These are phyloP conservation scores for Fusarium sp. DNA, from an alignment of 2,329 filamentous ascomycete genomes.

Conservation along the genomic window DNA sequence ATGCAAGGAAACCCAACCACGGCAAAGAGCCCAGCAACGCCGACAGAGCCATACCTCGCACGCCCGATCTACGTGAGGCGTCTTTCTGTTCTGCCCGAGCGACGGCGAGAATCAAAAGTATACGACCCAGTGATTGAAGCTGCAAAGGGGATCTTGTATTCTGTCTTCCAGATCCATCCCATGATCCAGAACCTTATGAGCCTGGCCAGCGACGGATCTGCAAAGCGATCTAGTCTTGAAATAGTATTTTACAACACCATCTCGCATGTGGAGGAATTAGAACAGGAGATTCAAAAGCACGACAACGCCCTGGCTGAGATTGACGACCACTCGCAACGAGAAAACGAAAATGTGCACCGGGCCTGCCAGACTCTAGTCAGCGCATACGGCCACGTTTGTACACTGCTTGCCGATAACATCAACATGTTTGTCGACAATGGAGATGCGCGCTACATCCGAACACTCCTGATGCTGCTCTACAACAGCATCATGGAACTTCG, in stretches of 20 bases:
- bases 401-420: conserved; percentile 67
- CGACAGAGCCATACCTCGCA: conserved; percentile 64
- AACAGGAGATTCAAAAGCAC: conserved; percentile 71
- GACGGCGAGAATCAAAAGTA: conserved; percentile 68
- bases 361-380: conserved; percentile 70
- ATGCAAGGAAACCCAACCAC: conserved; percentile 63
- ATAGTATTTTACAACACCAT: conserved; percentile 74
- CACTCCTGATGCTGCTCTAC: conserved; percentile 69
- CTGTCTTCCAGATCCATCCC: conserved; percentile 73
- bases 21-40: conserved; percentile 65
- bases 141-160: conserved; percentile 72
- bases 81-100: conserved; percentile 69
- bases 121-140: conserved; percentile 70
- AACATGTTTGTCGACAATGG: conserved; percentile 71
- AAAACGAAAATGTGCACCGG: conserved; percentile 70
- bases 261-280: conserved; percentile 71
- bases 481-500: conserved; percentile 74
- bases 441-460: conserved; percentile 72
- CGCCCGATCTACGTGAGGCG: conserved; percentile 71
- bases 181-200: conserved; percentile 73
- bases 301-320: conserved; percentile 58
- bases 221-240: conserved; percentile 70
- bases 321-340: conserved; percentile 59
- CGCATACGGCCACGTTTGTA: conserved; percentile 72
- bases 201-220: conserved; percentile 67